phyloP scores from a whole-genome alignment of 441 rosid genomes.

The Francoa sonchifolia region DNA sequence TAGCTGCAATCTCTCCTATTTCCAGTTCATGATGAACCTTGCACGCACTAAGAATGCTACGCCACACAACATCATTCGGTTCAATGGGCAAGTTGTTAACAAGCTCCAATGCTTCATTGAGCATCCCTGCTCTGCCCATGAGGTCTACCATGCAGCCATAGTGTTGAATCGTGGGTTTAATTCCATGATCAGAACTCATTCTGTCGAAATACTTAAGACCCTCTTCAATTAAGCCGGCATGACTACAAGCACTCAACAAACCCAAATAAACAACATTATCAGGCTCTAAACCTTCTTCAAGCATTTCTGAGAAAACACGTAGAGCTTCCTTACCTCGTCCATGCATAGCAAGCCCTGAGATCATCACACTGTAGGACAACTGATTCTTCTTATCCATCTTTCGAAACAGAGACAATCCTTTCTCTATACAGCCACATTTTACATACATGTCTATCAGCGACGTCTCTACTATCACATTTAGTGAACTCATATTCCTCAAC shows the following conservation, averaged over 20 bases:
- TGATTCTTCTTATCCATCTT: conserved; percentile 26
- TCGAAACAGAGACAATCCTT: conserved; percentile 28
- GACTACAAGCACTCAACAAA: conserved; percentile 50
- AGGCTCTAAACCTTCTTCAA: conserved; percentile 29
- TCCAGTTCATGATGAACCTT: conserved; percentile 37
- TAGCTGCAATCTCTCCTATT: conserved; percentile 37
- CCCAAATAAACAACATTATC: conserved; percentile 47
- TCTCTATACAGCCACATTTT: conserved; percentile 39
- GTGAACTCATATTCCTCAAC: conserved; percentile 34
- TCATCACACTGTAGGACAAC: conserved; percentile 36
- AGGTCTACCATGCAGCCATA: conserved; percentile 59
- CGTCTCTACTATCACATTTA: conserved; percentile 41
- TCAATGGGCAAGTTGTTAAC: conserved; percentile 33
- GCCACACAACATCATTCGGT: conserved; percentile 51
- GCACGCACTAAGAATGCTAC: conserved; percentile 50
- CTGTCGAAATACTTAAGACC: conserved; percentile 31
- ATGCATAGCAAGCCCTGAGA: conserved; percentile 52
- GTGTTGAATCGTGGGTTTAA: conserved; percentile 35
- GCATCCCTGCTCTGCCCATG: conserved; percentile 42
- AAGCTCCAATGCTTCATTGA: conserved; percentile 39
- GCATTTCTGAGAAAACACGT: conserved; percentile 37
- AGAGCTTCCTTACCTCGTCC: conserved; percentile 47
- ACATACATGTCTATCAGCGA: conserved; percentile 53
- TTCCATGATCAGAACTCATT: conserved; percentile 23
- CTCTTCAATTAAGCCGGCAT: conserved; percentile 39